A percentile compares a stretch with the other conserved stretches of the same genome.
These are phyloP conservation scores for Wickerhamiella siamensis DNA, from an alignment of 805 yeast species.

Conservation along the genomic window DNA sequence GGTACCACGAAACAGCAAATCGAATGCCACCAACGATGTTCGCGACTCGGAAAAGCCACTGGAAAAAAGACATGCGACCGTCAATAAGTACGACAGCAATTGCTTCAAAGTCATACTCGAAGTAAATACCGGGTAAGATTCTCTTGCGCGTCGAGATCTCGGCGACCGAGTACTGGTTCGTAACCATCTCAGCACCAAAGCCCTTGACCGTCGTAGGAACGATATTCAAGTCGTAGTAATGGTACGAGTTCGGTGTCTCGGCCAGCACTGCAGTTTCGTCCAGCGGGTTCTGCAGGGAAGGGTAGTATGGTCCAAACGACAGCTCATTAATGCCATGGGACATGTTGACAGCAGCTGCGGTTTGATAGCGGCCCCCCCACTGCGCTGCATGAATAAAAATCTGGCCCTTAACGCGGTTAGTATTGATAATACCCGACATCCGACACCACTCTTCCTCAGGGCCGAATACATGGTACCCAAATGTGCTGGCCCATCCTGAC, in stretches of 20 bases:
- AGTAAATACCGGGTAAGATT: slow-evolving; percentile 56
- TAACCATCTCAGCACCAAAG: slow-evolving; percentile 57
- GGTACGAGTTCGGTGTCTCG: slow-evolving; percentile 30
- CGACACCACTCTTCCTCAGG: slow-evolving; percentile 46
- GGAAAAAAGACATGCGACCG: slow-evolving; percentile 57
- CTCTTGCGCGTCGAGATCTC: not conserved
- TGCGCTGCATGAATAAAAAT: slow-evolving; percentile 56
- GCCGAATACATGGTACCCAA: not conserved
- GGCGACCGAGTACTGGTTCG: slow-evolving; percentile 63
- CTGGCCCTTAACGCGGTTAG: slow-evolving; percentile 74
- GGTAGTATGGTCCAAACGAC: slow-evolving; percentile 83
- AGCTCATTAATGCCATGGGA: slow-evolving; percentile 76
- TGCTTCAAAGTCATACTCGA: slow-evolving; percentile 83
- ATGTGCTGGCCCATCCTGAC: not conserved
- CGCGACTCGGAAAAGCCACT: slow-evolving; percentile 61
- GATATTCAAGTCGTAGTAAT: slow-evolving; percentile 56
- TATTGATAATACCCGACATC: slow-evolving; percentile 67
- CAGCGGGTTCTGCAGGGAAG: slow-evolving; percentile 75
- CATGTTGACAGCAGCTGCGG: slow-evolving; percentile 39
- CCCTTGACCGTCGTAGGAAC: slow-evolving; percentile 62
- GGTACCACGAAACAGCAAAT: slow-evolving; percentile 8
- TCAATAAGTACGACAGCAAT: slow-evolving; percentile 57
- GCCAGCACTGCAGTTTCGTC: slow-evolving; percentile 56
- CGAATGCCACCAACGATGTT: slow-evolving; percentile 75
- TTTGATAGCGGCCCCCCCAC: not conserved